Evolutionary conservation across 495 filamentous ascomycete genomes (phyloP), one percentile per base, ranked within the genome.

Genomic region (Neurospora cerealis): DNA sequence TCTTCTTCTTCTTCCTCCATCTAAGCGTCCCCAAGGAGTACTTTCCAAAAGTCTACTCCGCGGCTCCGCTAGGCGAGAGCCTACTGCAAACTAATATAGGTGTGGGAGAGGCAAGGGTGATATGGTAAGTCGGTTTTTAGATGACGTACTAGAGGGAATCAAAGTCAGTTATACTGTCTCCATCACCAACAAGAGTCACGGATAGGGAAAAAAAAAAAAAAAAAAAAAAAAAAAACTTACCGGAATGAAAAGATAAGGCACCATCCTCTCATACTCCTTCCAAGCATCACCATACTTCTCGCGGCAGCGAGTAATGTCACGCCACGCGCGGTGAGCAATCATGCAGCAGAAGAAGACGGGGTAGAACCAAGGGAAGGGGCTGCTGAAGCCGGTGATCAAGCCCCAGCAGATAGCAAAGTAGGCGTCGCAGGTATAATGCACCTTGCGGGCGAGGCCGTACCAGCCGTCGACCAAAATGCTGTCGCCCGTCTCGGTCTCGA

Each of bases 341-440:
- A 99, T 98, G 78, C 82, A 85, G 34, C 86, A 84, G 81, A 99
- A 99, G 86, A 99, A 99, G 54, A 93, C 81, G 15, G 94, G 93
- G 78, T 98, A 97, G 82, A 99, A 99, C 95, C 95, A 99, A 3
- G 96, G 96, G 84, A 98, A 94, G 4, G 96, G 95, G 81, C 89
- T 93, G 28, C 84, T 85, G 75, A 91, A 90, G 5, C 89, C 89
- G 10, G 87, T 89, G 73, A 90, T 85, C 39, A 91, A 76, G 10
- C 87, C 89, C 89, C 88, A 89, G 60, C 78, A 81, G 39, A 83
- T 77, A 37, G 94, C 89, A 77, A 98, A 97, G 81, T 87, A 94
- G 13, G 92, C 85, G 81, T 99, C 96, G 82, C 93, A 96, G 6
- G 93, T 91, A 80, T 98, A 98, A 83, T 99, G 95, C 71, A 97